phyloP scores from a whole-genome alignment of 208 protist species.

The Trypanosoma congolense region DNA sequence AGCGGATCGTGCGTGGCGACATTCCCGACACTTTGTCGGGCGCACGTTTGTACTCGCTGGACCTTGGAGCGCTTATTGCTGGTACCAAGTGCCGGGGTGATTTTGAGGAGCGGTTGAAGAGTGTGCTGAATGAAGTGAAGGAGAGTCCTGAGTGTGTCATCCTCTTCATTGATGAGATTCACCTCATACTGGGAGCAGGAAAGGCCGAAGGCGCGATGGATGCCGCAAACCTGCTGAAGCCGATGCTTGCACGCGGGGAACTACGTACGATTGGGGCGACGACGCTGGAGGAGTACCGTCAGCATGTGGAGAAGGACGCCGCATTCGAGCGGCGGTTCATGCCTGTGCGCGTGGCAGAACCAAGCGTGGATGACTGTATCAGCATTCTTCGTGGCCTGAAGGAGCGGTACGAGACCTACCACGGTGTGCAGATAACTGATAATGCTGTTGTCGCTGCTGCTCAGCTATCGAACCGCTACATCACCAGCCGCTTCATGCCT shows the following conservation, averaged over 20 bases:
- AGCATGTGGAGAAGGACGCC: constrained; percentile 97
- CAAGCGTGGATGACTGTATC: constrained; percentile 95
- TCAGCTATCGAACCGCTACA: constrained; percentile 93
- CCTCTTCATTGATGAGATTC: constrained; percentile 99
- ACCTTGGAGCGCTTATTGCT: constrained; percentile 98
- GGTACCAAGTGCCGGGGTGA: constrained; percentile 99
- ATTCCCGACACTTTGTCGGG: constrained; percentile 83
- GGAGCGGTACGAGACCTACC: constrained; percentile 91
- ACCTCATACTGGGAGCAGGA: constrained; percentile 97
- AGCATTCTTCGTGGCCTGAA: constrained; percentile 96
- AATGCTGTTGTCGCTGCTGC: constrained; percentile 85
- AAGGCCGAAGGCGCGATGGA: constrained; percentile 93
- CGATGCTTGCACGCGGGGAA: constrained; percentile 95
- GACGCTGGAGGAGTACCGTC: constrained; percentile 96
- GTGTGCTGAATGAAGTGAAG: constrained; percentile 97
- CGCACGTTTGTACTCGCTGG: constrained; percentile 88
- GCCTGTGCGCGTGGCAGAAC: constrained; percentile 94
- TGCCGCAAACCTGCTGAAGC: constrained; percentile 98
- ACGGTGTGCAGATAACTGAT: constrained; percentile 89
- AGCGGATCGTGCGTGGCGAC: constrained; percentile 90
- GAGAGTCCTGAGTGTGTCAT: constrained; percentile 93
- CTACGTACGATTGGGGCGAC: constrained; percentile 97
- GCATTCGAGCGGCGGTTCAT: constrained; percentile 98
- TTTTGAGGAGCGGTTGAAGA: constrained; percentile 99
- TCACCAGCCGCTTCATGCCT: constrained; percentile 95